A percentile compares a stretch with the other conserved stretches of the same genome.
Conservation (phyloP, 148 eudicot genomes). For the Rheum nobile region DNA sequence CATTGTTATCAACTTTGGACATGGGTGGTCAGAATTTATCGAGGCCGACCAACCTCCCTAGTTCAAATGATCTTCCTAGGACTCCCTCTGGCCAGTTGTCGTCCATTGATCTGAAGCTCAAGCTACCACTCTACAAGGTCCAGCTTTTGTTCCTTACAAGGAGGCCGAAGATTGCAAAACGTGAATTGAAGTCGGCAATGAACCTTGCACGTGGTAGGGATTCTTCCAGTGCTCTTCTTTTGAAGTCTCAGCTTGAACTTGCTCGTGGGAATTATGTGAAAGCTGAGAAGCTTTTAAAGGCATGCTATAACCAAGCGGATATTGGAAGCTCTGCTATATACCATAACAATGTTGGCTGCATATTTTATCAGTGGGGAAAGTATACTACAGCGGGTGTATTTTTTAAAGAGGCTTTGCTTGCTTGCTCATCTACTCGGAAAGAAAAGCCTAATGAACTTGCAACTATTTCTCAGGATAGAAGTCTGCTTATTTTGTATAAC, state of each 20-base stretch:
- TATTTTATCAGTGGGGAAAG: conserved; percentile 65
- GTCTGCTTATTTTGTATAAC: conserved; percentile 61
- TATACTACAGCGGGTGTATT: conserved; percentile 52
- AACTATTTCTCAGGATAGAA: conserved; percentile 67
- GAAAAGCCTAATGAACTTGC: conserved; percentile 60
- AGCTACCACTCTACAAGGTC: conserved; percentile 73
- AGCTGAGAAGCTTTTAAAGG: conserved; percentile 83
- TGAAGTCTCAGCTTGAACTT: conserved; percentile 92
- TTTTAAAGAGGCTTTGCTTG: conserved; percentile 65
- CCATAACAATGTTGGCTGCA: conserved; percentile 87
- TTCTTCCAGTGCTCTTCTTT: conserved; percentile 65
- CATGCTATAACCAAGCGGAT: conserved; percentile 54
- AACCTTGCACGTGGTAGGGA: conserved; percentile 72
- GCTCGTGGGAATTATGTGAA: conserved; percentile 74
- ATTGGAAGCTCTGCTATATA: conserved; percentile 51
- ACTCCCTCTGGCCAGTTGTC: conserved; percentile 46
- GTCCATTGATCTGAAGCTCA: conserved; percentile 54
- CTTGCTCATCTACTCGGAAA: conserved; percentile 41
- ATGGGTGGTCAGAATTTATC: conserved; percentile 48
- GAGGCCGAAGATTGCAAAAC: conserved; percentile 88
- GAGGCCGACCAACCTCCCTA: conserved; percentile 39
- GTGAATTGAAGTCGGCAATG: conserved; percentile 79
- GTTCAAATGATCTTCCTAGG: conserved; percentile 37
- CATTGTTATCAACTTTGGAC: conserved; percentile 60
- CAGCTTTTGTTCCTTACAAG: conserved; percentile 61